These are phyloP conservation scores for Strobilomyces confusus DNA, from an alignment of 768 basidiomycete genomes.

Conservation along the genomic window DNA sequence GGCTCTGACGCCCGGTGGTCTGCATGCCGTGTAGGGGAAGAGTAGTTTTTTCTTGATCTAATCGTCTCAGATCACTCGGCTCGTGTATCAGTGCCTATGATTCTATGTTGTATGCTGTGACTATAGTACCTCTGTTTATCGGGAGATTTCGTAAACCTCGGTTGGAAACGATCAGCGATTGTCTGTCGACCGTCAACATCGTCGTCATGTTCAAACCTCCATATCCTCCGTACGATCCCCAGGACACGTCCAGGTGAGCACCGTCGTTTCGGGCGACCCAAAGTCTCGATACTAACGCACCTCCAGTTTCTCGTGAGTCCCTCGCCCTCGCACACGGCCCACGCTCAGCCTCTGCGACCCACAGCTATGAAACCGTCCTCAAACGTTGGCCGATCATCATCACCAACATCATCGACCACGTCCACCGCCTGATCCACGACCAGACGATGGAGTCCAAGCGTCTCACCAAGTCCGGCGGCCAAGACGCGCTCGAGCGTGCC, in stretches of 20 bases:
- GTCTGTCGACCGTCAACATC: neutral
- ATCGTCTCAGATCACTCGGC: no score
- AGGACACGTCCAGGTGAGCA: conserved; percentile 58
- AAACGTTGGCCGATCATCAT: conserved; percentile 84
- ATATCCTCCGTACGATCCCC: conserved; percentile 70
- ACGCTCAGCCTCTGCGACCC: conserved; percentile 2
- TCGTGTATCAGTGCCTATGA: neutral
- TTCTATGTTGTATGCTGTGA: conserved; percentile 2
- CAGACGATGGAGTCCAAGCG: conserved; percentile 42
- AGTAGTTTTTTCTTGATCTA: neutral
- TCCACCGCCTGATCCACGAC: conserved; percentile 67
- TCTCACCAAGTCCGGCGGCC: conserved; percentile 6
- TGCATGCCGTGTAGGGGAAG: neutral
- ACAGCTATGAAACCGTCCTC: conserved; percentile 73
- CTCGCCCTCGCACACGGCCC: neutral
- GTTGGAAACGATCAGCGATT: neutral
- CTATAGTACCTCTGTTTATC: neutral
- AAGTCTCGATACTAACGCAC: neutral
- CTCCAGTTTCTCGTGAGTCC: conserved; percentile 60
- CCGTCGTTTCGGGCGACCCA: neutral
- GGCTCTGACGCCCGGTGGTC: no score
- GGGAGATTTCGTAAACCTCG: neutral
- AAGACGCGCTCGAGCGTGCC: conserved; percentile 12
- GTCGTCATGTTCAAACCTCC: conserved; percentile 44
- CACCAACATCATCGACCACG: conserved; percentile 70